These are phyloP conservation scores for Hymenoscyphus infarciens DNA, from an alignment of 2,329 filamentous ascomycete species.

Conservation along the genomic window DNA sequence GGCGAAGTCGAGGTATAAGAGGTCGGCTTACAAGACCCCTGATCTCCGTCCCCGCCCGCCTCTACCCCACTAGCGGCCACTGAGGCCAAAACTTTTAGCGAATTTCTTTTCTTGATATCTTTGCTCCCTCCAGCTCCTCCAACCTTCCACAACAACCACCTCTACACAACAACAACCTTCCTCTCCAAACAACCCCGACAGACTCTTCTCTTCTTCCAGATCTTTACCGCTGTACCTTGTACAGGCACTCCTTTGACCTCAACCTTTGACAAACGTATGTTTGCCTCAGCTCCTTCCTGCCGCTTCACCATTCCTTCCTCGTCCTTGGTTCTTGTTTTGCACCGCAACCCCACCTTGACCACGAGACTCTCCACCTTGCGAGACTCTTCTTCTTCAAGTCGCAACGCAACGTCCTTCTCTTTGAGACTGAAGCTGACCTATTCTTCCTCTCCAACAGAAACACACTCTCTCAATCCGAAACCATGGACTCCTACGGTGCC, in stretches of 20 bases:
- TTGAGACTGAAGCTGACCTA: slow-evolving; percentile 13
- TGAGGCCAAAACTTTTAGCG: slow-evolving; percentile 3
- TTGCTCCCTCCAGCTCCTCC: slow-evolving; percentile 2
- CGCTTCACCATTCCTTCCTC: background rate
- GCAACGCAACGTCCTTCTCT: background rate
- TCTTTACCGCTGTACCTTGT: slow-evolving; percentile 3
- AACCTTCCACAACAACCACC: background rate
- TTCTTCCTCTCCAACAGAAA: slow-evolving; percentile 16
- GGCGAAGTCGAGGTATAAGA: background rate
- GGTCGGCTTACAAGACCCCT: background rate
- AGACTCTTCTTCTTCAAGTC: background rate
- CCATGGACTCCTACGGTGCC: slow-evolving; percentile 35
- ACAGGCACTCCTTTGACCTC: slow-evolving; percentile 5
- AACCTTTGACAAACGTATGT: background rate
- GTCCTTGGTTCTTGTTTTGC: background rate
- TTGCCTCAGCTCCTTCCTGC: background rate
- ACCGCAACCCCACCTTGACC: slow-evolving; percentile 9
- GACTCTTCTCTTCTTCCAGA: background rate
- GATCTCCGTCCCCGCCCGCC: background rate
- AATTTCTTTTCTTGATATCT: slow-evolving; percentile 3
- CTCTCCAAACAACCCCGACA: background rate
- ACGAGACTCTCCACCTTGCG: background rate
- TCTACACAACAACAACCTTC: background rate
- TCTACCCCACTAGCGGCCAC: slow-evolving; percentile 3
- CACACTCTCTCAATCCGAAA: slow-evolving; percentile 19